phyloP scores from a whole-genome alignment of 2,329 filamentous ascomycete species.

The Xylariaceae sp. region DNA sequence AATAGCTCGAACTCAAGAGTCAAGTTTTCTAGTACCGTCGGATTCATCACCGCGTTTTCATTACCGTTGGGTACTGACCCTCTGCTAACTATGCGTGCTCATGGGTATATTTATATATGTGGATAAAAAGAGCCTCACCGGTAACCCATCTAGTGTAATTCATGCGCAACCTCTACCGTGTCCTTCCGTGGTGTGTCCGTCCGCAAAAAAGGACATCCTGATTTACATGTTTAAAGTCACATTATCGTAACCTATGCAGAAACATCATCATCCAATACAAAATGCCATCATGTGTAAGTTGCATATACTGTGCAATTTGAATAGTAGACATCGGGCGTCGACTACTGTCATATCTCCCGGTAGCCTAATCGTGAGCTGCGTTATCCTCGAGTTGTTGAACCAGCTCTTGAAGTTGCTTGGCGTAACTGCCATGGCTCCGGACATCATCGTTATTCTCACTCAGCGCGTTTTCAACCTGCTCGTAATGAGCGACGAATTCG shows the following conservation, averaged over 20 bases:
- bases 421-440: conserved; percentile 42
- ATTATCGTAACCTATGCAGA: conserved; percentile 27
- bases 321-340: neutral
- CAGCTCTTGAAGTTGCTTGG: conserved; percentile 49
- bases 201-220: conserved; percentile 9
- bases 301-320: neutral
- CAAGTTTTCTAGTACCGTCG: neutral
- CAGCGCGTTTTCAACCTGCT: conserved; percentile 52
- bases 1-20: neutral
- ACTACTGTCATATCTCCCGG: neutral
- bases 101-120: conserved; percentile 19
- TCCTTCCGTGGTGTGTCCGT: conserved; percentile 11
- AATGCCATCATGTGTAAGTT: neutral
- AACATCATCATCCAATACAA: conserved; percentile 22
- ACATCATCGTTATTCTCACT: conserved; percentile 44
- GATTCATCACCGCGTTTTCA: conserved; percentile 1
- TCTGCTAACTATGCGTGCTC: conserved; percentile 4
- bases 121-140: neutral
- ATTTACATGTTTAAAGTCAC: conserved; percentile 27
- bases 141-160: conserved; percentile 2
- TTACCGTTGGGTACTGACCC: conserved; percentile 14
- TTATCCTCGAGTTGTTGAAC: conserved; percentile 47
- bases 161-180: conserved; percentile 18
- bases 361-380: conserved; percentile 34
- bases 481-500: conserved; percentile 61